A percentile compares a stretch with the other conserved stretches of the same genome.
phyloP scores from a whole-genome alignment of 2,329 filamentous ascomycete genomes.

The Alternaria burnsii region DNA sequence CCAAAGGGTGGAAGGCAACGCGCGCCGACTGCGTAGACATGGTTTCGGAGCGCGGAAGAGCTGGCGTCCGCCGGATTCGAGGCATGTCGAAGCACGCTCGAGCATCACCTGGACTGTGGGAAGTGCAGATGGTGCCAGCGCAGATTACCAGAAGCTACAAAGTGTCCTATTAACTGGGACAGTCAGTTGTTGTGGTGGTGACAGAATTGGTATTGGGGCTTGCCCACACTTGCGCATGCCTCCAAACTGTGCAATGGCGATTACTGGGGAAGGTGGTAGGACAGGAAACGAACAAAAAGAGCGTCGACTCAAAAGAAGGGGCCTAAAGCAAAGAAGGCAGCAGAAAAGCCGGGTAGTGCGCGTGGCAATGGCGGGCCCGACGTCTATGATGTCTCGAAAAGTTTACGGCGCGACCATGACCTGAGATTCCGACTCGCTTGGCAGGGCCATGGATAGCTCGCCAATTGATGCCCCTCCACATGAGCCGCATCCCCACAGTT shows the following conservation, averaged over 20 bases:
- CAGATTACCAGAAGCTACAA: conserved; percentile 30
- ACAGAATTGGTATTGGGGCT: conserved; percentile 20
- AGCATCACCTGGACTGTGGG: conserved; percentile 58
- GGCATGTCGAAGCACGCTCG: conserved; percentile 66
- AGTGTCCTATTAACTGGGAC: conserved; percentile 12
- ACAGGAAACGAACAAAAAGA: background rate
- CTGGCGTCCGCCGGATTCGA: conserved; percentile 64
- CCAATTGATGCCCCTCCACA: conserved; percentile 32
- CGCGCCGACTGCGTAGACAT: conserved; percentile 55
- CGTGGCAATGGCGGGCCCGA: conserved; percentile 23
- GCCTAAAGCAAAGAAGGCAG: conserved; percentile 13
- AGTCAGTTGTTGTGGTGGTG: conserved; percentile 8
- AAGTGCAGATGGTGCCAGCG: conserved; percentile 31
- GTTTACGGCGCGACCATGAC: conserved; percentile 33
- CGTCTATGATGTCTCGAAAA: conserved; percentile 33
- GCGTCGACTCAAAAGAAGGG: background rate
- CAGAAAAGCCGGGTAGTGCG: conserved; percentile 9
- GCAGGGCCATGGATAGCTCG: conserved; percentile 20
- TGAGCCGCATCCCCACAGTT: conserved; percentile 18
- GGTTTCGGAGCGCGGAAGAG: conserved; percentile 56
- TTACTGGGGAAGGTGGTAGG: background rate
- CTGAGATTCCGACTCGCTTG: conserved; percentile 24
- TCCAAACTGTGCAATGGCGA: conserved; percentile 22
- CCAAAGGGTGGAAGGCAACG: conserved; percentile 65
- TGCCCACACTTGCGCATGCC: conserved; percentile 26